Evolutionary conservation across 768 basidiomycete species (phyloP), one percentile per base, ranked within the genome.

Genomic region (Panaeolus papilionaceus): DNA sequence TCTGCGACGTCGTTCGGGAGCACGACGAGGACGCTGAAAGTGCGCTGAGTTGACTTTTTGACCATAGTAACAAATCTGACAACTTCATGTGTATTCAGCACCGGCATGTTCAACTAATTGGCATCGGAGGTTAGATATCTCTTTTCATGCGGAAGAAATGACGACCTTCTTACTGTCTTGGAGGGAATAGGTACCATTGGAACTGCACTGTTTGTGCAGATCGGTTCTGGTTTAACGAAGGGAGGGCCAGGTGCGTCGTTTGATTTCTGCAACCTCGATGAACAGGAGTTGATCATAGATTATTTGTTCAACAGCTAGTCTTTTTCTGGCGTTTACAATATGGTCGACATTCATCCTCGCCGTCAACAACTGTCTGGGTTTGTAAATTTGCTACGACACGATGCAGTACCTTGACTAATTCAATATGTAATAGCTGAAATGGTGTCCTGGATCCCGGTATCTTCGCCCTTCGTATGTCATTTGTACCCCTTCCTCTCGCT

Each of bases 361-460:
- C 0, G 74, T 86, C 62, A 87, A 82, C 69, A 84, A 83, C 63
- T 87, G 85, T 65, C 75, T 81, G 2, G 74, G 81, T 83, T 67
- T 23, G 82, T 74, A 4, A 49, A 26, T 38, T 12, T 33, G 26
- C 23, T 54, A 14, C 49, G 62, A 18, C 38, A 12, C 39, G 40
- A 33, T 61, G 33, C 18, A 39, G 45, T 37, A n/a, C 16, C 38
- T 62, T 42, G n/a, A 26, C 38, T 42, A 62, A 54, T 72, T 74
- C 75, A 28, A 73, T 80, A 64, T 79, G 51, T 28, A 38, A 20
- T 69, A 86, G 92, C 90, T 42, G 92, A 94, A 77, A 93, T 93
- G 92, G 91, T 92, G 38, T 86, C 89, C n/a, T 89, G 88, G 80
- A 91, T 92, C 5, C 92, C 92, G 5, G 88, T 93, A 70, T 87